Evolutionary conservation across 257 asterid species (phyloP).

Genomic region (Eustoma russellianum): DNA sequence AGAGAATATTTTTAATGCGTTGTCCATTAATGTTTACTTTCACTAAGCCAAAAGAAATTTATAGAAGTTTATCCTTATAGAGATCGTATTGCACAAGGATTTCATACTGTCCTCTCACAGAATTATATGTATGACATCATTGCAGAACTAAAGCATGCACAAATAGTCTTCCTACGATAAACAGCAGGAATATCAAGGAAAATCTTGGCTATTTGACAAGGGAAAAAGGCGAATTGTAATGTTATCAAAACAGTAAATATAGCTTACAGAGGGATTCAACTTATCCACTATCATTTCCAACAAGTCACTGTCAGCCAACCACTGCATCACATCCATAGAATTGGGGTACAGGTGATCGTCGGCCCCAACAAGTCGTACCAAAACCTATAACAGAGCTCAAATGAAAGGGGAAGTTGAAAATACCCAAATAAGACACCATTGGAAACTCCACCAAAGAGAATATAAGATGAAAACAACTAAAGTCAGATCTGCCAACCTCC

Average conservation of each 20-base stretch:
- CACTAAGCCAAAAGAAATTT: too few species aligned
- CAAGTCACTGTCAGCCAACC: conserved; percentile 90
- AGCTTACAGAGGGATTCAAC: conserved; percentile 62
- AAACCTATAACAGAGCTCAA: conserved; percentile 46
- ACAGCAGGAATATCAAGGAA: not conserved
- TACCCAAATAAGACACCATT: not conserved
- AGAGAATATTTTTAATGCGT: too few species aligned
- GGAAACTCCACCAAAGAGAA: conserved; percentile 12
- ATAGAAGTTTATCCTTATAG: too few species aligned
- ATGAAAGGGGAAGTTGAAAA: conserved; percentile 14
- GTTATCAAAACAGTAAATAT: not conserved
- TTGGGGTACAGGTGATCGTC: conserved; percentile 84
- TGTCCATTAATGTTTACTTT: too few species aligned
- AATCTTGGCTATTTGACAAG: not conserved
- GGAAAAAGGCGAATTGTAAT: too few species aligned
- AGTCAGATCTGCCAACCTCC: conserved; percentile 57
- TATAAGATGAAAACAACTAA: not conserved
- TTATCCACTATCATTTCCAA: conserved; percentile 97
- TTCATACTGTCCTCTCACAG: too few species aligned
- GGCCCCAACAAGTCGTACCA: conserved; percentile 87
- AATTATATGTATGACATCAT: too few species aligned
- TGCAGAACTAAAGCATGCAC: too few species aligned
- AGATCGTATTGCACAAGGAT: too few species aligned
- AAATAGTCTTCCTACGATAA: not conserved
- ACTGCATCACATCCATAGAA: conserved; percentile 80